Percentiles rank a stretch among this genome's conserved stretches.
Conservation (phyloP, 75 land plant species). For the Azolla pinnata region DNA sequence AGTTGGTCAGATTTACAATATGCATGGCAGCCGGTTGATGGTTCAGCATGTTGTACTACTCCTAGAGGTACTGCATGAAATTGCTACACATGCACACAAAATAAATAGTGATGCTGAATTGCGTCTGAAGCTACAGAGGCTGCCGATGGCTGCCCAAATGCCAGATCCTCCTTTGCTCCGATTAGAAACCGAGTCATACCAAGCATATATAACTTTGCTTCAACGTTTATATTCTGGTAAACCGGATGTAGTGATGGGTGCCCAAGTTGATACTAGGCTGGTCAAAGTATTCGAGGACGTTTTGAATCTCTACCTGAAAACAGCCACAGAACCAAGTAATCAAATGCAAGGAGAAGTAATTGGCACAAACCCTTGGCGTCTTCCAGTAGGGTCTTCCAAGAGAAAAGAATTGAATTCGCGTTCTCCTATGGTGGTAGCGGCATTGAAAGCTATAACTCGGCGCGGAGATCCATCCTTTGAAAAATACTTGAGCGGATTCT, state of each 20-base stretch:
- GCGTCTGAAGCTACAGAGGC: slow-evolving; percentile 67
- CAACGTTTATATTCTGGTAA: slow-evolving; percentile 62
- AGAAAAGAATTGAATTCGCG: slow-evolving; percentile 85
- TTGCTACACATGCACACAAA: slow-evolving; percentile 78
- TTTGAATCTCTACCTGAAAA: slow-evolving; percentile 51
- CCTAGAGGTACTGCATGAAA: slow-evolving; percentile 66
- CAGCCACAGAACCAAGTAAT: slow-evolving; percentile 24
- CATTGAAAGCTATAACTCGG: slow-evolving; percentile 69
- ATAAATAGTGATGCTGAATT: slow-evolving; percentile 53
- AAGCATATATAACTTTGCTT: slow-evolving; percentile 67
- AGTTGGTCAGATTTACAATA: slow-evolving; percentile 77
- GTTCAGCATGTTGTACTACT: slow-evolving; percentile 50
- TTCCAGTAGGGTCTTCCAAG: slow-evolving; percentile 80
- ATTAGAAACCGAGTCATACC: slow-evolving; percentile 90
- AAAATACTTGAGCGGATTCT: slow-evolving; percentile 57
- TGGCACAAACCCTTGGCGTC: slow-evolving; percentile 36
- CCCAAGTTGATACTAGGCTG: slow-evolving; percentile 59
- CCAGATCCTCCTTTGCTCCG: slow-evolving; percentile 93
- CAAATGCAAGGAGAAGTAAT: slow-evolving; percentile 1
- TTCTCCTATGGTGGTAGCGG: slow-evolving; percentile 78
- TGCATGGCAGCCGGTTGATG: slow-evolving; percentile 57
- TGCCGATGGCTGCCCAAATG: slow-evolving; percentile 63
- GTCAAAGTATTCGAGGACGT: slow-evolving; percentile 83
- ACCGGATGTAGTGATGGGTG: slow-evolving; percentile 37
- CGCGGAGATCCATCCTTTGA: slow-evolving; percentile 61